Evolutionary conservation across 2,329 filamentous ascomycete genomes (phyloP).

Genomic region (Beauveria scarabaeidicola): DNA sequence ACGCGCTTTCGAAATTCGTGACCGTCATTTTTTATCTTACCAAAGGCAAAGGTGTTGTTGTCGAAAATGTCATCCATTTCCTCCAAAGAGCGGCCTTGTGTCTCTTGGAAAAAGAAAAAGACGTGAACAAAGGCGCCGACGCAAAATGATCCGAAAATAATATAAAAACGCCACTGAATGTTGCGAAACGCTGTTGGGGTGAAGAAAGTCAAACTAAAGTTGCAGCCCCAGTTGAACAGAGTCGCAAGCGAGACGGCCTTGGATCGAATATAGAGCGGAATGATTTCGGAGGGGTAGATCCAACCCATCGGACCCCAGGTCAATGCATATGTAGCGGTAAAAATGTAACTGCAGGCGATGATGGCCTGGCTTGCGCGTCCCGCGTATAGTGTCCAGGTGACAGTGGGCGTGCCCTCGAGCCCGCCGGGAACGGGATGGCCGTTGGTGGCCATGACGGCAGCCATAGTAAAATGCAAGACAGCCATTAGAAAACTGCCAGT

Average conservation of each 20-base stretch:
- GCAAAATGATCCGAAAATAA: slow-evolving; percentile 15
- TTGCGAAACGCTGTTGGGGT: slow-evolving; percentile 22
- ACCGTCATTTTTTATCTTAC: slow-evolving; percentile 9
- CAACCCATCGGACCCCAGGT: slow-evolving; percentile 37
- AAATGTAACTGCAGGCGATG: slow-evolving; percentile 53
- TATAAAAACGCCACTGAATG: slow-evolving; percentile 17
- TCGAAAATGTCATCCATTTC: slow-evolving; percentile 15
- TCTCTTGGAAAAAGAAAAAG: slow-evolving; percentile 15
- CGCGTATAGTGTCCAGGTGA: slow-evolving; percentile 13
- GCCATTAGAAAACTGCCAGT: slow-evolving; percentile 56
- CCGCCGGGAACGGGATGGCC: slow-evolving; percentile 31
- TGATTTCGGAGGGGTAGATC: slow-evolving; percentile 41
- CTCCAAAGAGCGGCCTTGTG: slow-evolving; percentile 11
- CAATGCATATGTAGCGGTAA: slow-evolving; percentile 39
- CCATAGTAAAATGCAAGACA: slow-evolving; percentile 42
- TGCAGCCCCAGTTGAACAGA: slow-evolving; percentile 27
- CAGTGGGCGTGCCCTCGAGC: slow-evolving; percentile 32
- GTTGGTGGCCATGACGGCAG: slow-evolving; percentile 36
- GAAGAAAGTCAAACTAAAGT: slow-evolving; percentile 25
- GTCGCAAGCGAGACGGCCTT: slow-evolving; percentile 37
- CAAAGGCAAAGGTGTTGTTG: slow-evolving; percentile 14
- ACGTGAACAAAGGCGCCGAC: slow-evolving; percentile 12
- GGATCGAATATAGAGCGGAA: slow-evolving; percentile 32
- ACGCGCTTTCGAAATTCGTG: slow-evolving; percentile 7
- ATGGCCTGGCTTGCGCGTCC: slow-evolving; percentile 50